Evolutionary conservation across 768 basidiomycete genomes (phyloP), one percentile per base, ranked within the genome.

Genomic region (Leccinellum rugosiceps): DNA sequence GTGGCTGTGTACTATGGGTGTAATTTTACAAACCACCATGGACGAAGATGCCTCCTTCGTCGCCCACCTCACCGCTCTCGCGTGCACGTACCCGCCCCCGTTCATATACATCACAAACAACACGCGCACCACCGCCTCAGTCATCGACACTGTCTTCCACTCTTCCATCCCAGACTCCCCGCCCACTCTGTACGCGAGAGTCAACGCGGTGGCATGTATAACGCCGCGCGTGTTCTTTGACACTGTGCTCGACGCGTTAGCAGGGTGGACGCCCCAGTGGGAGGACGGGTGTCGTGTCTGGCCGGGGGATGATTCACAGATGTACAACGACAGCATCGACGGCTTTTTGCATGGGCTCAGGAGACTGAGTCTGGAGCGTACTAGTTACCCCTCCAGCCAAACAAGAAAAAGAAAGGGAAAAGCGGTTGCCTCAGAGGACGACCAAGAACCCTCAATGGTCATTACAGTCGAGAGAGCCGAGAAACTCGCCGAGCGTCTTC

Each of bases 81-180:
- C 77, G 3, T 68, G 68, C 3, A 61, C 72, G 1, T 69, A 57
- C 45, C 80, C 85, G 8, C 86, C 87, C 2, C 79, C 84, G 1
- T 91, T 89, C 70, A 78, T 91, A 59, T 88, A 83, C 67, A 66
- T 91, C 43, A 81, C 84, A 52, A 86, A 90, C 52, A 78, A 83
- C 6, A 68, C 79, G 6, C 75, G 77, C 38, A 70, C 80, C 26
- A 82, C 84, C 0, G 62, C 77, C 25, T 67, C 69, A 2, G 77
- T 82, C n/a, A 55, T 58, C 28, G 65, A 58, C 47, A 52, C 50
- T 13, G 32, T 62, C 51, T 41, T 64, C 63, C 53, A 69, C 56
- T 52, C 58, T 11, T 56, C 58, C 19, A 58, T 65, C 31, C 50
- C 59, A 21, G 63, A 54, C 3, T 49, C 50, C 7, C 58, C 65